A percentile compares a stretch with the other conserved stretches of the same genome.
phyloP scores from a whole-genome alignment of 1,284 basidiomycete genomes.

The Sparassis latifolia region DNA sequence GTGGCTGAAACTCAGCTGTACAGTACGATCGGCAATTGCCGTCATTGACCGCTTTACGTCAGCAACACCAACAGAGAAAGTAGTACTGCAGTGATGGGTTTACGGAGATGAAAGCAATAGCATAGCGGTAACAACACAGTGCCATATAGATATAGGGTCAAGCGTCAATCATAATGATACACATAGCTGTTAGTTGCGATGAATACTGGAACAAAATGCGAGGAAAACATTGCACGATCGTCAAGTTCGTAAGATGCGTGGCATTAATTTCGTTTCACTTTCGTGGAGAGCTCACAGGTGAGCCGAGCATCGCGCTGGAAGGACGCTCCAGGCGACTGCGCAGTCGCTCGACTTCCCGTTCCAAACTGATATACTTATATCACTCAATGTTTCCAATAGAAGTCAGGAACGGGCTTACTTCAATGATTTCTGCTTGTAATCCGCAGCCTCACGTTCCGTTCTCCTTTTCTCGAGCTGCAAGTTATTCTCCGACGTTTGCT shows the following conservation, averaged over 20 bases:
- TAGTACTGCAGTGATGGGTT: too few relatives aligned
- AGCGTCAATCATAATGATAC: constrained; percentile 2
- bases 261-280: constrained; percentile 11
- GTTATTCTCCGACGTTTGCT: constrained; percentile 69
- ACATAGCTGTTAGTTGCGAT: constrained; percentile 5
- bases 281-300: constrained; percentile 27
- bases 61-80: too few relatives aligned
- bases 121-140: too few relatives aligned
- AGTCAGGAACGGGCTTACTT: constrained; percentile 39
- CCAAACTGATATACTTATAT: constrained; percentile 41
- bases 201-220: neutral
- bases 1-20: constrained; percentile 9
- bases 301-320: constrained; percentile 24
- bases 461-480: constrained; percentile 67
- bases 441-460: constrained; percentile 68
- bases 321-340: constrained; percentile 48
- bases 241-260: constrained; percentile 7
- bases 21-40: neutral
- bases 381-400: constrained; percentile 1
- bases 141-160: too few relatives aligned
- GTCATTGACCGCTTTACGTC: too few relatives aligned
- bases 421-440: constrained; percentile 64
- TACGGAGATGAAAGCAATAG: too few relatives aligned
- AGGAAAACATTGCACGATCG: neutral
- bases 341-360: constrained; percentile 64